phyloP scores from a whole-genome alignment of 176 grass and related monocot species.

The Zea luxurians region DNA sequence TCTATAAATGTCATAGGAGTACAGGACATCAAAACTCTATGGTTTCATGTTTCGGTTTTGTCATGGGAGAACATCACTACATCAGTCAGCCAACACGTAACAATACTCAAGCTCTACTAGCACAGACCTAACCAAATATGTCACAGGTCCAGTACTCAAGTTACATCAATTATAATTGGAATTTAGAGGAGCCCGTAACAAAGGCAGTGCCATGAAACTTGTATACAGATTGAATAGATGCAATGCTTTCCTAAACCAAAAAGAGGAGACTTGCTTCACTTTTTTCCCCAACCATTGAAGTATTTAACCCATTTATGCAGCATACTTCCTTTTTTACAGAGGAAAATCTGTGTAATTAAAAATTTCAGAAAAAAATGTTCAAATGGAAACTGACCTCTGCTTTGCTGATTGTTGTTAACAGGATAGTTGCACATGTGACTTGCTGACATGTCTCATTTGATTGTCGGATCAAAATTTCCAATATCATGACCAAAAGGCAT shows the following conservation, averaged over 20 bases:
- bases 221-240: not conserved
- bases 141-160: not conserved
- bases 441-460: conserved; percentile 43
- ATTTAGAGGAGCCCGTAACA: not conserved
- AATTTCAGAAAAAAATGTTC: conserved; percentile 20
- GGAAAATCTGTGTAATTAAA: not conserved
- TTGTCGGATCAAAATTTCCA: conserved; percentile 57
- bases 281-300: not conserved
- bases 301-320: conserved; percentile 1
- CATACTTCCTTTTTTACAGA: not conserved
- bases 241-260: not conserved
- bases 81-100: not conserved
- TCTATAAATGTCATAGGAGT: not conserved
- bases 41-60: not conserved
- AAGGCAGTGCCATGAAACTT: conserved; percentile 3
- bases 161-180: not conserved
- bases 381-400: conserved; percentile 57
- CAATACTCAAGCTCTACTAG: not conserved
- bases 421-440: conserved; percentile 60
- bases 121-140: not conserved
- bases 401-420: conserved; percentile 70
- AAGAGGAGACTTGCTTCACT: not conserved
- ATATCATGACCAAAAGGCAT: conserved; percentile 61
- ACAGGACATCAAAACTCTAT: not conserved
- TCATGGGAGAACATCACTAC: not conserved